phyloP scores from a whole-genome alignment of 257 asterid species.

The Primulina tabacum region DNA sequence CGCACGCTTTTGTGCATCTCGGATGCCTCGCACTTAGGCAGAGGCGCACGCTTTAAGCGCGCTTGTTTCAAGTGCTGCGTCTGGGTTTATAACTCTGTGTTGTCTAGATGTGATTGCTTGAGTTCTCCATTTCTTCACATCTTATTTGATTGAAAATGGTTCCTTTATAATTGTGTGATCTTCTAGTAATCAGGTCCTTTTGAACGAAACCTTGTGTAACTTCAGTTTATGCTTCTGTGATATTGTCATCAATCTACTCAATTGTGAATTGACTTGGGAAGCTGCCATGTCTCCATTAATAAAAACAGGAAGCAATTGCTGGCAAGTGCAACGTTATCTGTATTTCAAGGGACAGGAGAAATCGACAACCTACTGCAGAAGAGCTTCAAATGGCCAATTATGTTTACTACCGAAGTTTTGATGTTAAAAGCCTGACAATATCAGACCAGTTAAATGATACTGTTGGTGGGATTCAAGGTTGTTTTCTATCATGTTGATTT shows the following conservation, averaged over 20 bases:
- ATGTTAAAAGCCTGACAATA: conserved; percentile 52
- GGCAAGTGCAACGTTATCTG: conserved; percentile 87
- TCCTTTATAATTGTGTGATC: neutral
- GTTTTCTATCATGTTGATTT: neutral
- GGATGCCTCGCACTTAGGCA: too few relatives aligned
- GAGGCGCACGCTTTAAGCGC: too few relatives aligned
- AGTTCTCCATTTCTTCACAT: neutral
- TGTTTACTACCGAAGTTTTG: conserved; percentile 71
- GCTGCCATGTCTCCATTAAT: neutral
- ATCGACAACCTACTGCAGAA: conserved; percentile 72
- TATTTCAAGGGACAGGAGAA: conserved; percentile 65
- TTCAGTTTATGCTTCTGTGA: neutral
- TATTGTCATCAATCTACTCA: conserved; percentile 12
- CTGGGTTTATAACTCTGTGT: too few relatives aligned
- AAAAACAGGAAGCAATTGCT: conserved; percentile 77
- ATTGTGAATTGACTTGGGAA: conserved; percentile 11
- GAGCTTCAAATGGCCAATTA: conserved; percentile 62
- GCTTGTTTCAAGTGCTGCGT: too few relatives aligned
- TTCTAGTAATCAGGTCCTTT: too few relatives aligned
- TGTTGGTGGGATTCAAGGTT: conserved; percentile 80
- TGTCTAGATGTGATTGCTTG: neutral
- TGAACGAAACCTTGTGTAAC: too few relatives aligned
- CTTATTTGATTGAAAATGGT: neutral
- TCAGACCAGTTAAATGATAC: conserved; percentile 52
- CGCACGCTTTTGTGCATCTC: too few relatives aligned